phyloP scores from a whole-genome alignment of 1,139 yeast species.

The Scheffersomyces quercinus region DNA sequence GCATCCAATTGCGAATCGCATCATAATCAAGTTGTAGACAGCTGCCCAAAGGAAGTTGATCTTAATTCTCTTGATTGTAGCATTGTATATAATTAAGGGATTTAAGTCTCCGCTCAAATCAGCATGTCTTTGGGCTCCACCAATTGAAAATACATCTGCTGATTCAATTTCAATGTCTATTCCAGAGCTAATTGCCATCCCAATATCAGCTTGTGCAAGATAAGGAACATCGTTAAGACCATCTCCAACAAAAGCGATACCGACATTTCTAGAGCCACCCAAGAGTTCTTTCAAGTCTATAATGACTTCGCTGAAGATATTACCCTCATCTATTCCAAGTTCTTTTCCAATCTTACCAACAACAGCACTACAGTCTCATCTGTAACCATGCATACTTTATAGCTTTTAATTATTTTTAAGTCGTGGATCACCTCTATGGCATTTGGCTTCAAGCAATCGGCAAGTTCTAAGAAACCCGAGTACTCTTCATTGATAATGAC shows the following conservation, averaged over 20 bases:
- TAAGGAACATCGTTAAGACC: constrained; percentile 98
- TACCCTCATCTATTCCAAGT: constrained; percentile 63
- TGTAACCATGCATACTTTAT: constrained; percentile 80
- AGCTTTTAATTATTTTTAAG: constrained; percentile 50
- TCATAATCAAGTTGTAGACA: constrained; percentile 80
- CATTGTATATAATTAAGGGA: constrained; percentile 70
- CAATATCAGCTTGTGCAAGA: constrained; percentile 81
- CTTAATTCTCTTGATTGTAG: constrained; percentile 75
- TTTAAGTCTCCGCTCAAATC: constrained; percentile 67
- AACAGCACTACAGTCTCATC: constrained; percentile 75
- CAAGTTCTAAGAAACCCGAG: constrained; percentile 64
- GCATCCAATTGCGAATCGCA: constrained; percentile 96
- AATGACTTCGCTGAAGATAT: constrained; percentile 75
- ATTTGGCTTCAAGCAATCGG: constrained; percentile 71
- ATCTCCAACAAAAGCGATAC: constrained; percentile 90
- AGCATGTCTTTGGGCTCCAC: constrained; percentile 25
- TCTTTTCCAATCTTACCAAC: constrained; percentile 66
- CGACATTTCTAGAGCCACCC: constrained; percentile 29
- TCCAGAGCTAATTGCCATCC: constrained; percentile 89
- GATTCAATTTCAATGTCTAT: constrained; percentile 96
- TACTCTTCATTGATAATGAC: constrained; percentile 55
- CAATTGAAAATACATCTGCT: constrained; percentile 81
- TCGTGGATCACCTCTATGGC: constrained; percentile 61
- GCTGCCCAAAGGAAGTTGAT: constrained; percentile 84
- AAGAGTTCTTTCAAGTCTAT: constrained; percentile 52